These are phyloP conservation scores for Xylaria hypoxylon DNA, from an alignment of 2,329 filamentous ascomycete genomes.

Conservation along the genomic window DNA sequence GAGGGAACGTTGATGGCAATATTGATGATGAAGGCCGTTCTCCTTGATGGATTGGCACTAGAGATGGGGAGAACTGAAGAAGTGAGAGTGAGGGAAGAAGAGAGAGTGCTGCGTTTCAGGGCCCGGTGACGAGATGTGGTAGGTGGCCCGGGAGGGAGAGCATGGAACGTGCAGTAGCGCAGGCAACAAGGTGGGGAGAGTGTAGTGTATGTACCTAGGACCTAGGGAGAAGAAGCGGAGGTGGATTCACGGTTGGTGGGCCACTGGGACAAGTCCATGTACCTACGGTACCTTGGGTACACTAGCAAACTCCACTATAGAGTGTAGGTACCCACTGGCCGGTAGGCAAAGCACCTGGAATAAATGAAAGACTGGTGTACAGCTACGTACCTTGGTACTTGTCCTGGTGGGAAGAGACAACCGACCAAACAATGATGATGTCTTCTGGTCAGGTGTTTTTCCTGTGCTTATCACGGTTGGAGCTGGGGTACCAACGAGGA, in stretches of 20 bases:
- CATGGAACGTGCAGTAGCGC: conserved; percentile 36
- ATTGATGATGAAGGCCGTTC: conserved; percentile 21
- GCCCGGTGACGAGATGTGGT: conserved; percentile 24
- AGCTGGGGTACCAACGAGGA: background rate
- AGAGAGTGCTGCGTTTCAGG: conserved; percentile 25
- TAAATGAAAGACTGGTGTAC: conserved; percentile 7
- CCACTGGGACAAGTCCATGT: conserved; percentile 13
- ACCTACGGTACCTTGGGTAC: conserved; percentile 7
- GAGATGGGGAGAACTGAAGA: conserved; percentile 11
- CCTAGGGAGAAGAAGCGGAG: conserved; percentile 31
- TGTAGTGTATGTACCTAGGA: no score
- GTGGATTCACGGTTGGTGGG: conserved; percentile 14
- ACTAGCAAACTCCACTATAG: background rate
- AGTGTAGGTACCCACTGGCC: conserved; percentile 10
- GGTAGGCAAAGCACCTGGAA: background rate
- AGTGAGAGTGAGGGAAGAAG: conserved; percentile 17
- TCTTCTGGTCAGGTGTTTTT: conserved; percentile 24
- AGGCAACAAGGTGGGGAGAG: conserved; percentile 30
- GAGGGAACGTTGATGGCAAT: conserved; percentile 12
- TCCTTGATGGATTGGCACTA: conserved; percentile 21
- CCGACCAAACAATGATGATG: conserved; percentile 18
- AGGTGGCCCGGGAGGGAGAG: conserved; percentile 23
- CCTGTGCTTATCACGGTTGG: conserved; percentile 12
- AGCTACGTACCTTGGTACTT: conserved; percentile 18
- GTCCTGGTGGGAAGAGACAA: background rate